Conservation (phyloP, 345 rosid species). For the Eucalyptus erythrocorys region DNA sequence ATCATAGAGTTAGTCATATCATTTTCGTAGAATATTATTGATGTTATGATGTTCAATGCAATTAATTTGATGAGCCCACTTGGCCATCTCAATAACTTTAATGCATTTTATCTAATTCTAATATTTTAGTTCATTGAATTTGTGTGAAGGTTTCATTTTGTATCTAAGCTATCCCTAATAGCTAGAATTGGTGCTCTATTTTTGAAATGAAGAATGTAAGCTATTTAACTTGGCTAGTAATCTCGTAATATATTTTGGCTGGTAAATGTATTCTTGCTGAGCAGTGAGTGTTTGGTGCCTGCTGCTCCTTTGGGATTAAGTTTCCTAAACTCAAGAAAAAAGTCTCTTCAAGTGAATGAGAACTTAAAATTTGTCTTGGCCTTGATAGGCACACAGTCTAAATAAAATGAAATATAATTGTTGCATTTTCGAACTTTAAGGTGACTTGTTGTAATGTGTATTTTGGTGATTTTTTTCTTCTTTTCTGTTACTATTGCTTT, state of each 20-base stretch:
- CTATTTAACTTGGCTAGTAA: not conserved
- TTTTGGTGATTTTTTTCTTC: not conserved
- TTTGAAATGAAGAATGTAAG: not conserved
- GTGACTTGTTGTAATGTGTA: not conserved
- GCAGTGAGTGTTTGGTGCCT: not conserved
- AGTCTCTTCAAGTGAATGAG: not conserved
- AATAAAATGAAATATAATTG: not conserved
- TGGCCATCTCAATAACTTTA: not conserved
- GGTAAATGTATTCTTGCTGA: not conserved
- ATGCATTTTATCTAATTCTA: not conserved
- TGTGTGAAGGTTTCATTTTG: not conserved
- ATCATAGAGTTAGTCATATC: not conserved
- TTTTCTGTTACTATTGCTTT: not conserved
- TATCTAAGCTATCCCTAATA: not conserved
- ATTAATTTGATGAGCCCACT: not conserved
- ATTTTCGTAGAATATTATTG: not conserved
- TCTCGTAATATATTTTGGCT: not conserved
- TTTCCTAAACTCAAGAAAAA: not conserved
- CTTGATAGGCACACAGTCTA: not conserved
- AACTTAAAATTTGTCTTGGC: not conserved
- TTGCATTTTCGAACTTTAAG: not conserved
- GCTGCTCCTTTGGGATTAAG: not conserved
- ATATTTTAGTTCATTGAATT: not conserved
- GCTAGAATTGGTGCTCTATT: not conserved
- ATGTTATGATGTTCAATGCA: not conserved